These are phyloP conservation scores for Xylaria multiplex DNA, from an alignment of 2,329 filamentous ascomycete genomes.

Conservation along the genomic window DNA sequence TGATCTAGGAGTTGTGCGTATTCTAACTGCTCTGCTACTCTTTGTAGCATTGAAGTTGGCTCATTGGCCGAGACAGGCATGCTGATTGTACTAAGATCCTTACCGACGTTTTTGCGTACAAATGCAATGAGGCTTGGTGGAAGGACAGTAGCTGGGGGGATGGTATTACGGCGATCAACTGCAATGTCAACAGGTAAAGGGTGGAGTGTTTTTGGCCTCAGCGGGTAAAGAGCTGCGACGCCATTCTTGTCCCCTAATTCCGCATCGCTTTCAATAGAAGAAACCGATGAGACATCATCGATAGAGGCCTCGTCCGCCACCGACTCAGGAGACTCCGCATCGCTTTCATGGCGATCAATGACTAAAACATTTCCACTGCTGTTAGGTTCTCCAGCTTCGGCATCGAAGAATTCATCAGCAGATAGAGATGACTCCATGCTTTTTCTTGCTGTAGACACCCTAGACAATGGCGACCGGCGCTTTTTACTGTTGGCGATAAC, in stretches of 20 bases:
- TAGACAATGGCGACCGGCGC: conserved; percentile 68
- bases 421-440: conserved; percentile 85
- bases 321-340: conserved; percentile 69
- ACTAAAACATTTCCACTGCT: conserved; percentile 74
- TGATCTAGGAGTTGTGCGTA: conserved; percentile 86
- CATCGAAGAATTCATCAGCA: conserved; percentile 94
- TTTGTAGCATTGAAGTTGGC: conserved; percentile 86
- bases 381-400: conserved; percentile 71
- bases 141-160: conserved; percentile 77
- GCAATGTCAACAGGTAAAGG: conserved; percentile 78
- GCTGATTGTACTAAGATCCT: conserved; percentile 94
- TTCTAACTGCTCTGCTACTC: conserved; percentile 89
- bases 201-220: conserved; percentile 76
- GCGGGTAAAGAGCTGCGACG: conserved; percentile 78
- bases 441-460: conserved; percentile 61
- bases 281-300: conserved; percentile 67
- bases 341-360: conserved; percentile 75
- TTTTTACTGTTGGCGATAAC: conserved; percentile 83
- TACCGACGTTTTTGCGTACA: conserved; percentile 95
- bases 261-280: conserved; percentile 69
- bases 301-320: conserved; percentile 65
- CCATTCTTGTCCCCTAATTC: conserved; percentile 62
- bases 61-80: conserved; percentile 99
- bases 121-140: conserved; percentile 95
- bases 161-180: conserved; percentile 73